phyloP scores from a whole-genome alignment of 140 eudicot genomes.

The Bidens hawaiensis region DNA sequence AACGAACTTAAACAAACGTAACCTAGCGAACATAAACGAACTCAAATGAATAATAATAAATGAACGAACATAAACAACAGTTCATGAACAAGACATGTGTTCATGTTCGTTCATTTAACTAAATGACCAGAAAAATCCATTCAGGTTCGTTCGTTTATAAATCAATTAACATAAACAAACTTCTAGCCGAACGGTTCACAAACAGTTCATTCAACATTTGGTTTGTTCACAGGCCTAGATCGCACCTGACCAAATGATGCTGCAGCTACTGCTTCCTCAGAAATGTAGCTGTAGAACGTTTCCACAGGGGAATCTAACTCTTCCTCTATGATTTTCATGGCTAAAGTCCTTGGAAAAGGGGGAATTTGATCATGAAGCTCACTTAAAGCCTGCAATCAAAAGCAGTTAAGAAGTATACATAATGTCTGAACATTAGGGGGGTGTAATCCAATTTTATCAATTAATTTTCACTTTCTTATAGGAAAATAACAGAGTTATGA shows the following conservation, averaged over 20 bases:
- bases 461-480: background rate
- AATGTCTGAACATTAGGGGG: background rate
- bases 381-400: slow-evolving; percentile 70
- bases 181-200: too few relatives aligned
- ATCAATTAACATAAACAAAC: too few relatives aligned
- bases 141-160: too few relatives aligned
- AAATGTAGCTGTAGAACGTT: slow-evolving; percentile 56
- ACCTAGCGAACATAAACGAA: too few relatives aligned
- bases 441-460: slow-evolving; percentile 2
- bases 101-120: too few relatives aligned
- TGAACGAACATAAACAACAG: too few relatives aligned
- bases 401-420: slow-evolving; percentile 21
- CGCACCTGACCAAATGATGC: slow-evolving; percentile 99
- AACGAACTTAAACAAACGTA: too few relatives aligned
- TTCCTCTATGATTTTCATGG: slow-evolving; percentile 91
- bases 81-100: too few relatives aligned
- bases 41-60: too few relatives aligned
- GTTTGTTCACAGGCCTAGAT: too few relatives aligned
- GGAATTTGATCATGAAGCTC: slow-evolving; percentile 97
- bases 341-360: slow-evolving; percentile 75
- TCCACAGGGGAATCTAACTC: slow-evolving; percentile 81
- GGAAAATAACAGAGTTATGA: background rate
- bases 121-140: too few relatives aligned
- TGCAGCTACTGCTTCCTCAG: slow-evolving; percentile 97
- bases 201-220: too few relatives aligned